These are phyloP conservation scores for Phaeotremella fagi DNA, from an alignment of 768 basidiomycete species.

Conservation along the genomic window DNA sequence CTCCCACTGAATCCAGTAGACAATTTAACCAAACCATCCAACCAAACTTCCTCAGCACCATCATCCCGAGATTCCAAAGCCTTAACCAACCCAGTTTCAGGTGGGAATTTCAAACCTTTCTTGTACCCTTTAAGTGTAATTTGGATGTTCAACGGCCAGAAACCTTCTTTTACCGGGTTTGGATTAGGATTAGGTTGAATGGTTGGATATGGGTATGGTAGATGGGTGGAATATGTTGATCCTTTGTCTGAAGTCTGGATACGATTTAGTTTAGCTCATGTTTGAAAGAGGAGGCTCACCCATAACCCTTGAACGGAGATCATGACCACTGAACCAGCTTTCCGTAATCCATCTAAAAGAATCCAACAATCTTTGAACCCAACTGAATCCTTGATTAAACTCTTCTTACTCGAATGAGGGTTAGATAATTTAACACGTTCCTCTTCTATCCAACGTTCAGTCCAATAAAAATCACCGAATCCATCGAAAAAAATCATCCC, in stretches of 20 bases:
- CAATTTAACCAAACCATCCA: slow-evolving; percentile 20
- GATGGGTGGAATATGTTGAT: slow-evolving; percentile 25
- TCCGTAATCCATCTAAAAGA: slow-evolving; percentile 25
- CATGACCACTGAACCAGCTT: slow-evolving; percentile 27
- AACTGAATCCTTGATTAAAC: slow-evolving; percentile 21
- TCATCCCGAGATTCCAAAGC: slow-evolving; percentile 5
- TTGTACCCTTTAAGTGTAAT: slow-evolving; percentile 26
- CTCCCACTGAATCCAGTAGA: not conserved
- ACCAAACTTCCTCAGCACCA: slow-evolving; percentile 1
- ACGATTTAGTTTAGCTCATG: not conserved
- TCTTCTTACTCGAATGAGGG: not conserved
- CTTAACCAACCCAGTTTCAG: slow-evolving; percentile 23
- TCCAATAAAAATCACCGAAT: slow-evolving; percentile 29
- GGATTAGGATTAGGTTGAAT: slow-evolving; percentile 8
- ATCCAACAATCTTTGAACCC: slow-evolving; percentile 32
- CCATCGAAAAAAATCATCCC: slow-evolving; percentile 32
- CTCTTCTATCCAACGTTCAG: slow-evolving; percentile 34
- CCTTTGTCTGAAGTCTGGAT: slow-evolving; percentile 13
- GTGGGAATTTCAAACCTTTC: slow-evolving; percentile 25
- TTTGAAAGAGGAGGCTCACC: slow-evolving; percentile 21
- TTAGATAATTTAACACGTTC: slow-evolving; percentile 6
- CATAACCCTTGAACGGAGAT: slow-evolving; percentile 29
- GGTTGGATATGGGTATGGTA: slow-evolving; percentile 27
- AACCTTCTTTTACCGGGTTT: not conserved
- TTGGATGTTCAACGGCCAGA: slow-evolving; percentile 37